Evolutionary conservation across 768 basidiomycete species (phyloP), one percentile per base, ranked within the genome.

Genomic region (Collybia nuda): DNA sequence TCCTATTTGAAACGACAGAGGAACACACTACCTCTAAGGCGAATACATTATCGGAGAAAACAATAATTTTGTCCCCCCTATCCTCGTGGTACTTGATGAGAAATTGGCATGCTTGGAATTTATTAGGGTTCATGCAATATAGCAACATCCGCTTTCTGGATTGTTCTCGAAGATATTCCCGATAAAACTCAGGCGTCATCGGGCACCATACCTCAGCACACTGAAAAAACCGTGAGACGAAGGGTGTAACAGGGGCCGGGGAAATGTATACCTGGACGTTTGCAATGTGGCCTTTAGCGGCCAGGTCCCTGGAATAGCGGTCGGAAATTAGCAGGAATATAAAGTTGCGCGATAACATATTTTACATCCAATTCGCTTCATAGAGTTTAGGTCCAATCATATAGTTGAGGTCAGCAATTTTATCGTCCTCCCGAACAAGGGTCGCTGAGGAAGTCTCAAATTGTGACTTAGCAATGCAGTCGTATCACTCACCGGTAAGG

Each of bases 171-270:
- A 99, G 80, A 65, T 99, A 99, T 70, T 99, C 95, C 56, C 92
- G 85, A 68, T 98, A 99, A 67, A 99, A 99, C 66, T 98, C 95
- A 5, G 97, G 96, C 17, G 97, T 96, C 97, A 99, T 98, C 15
- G 93, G 92, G 65, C 97, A 99, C 97, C 97, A 99, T 6, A 99
- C 97, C 69, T 99, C 97, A 14, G 97, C 97, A 64, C 97, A 99
- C 92, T 98, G 59, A 18, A 52, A 18, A 43, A 45, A 37, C 43
- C 11, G 29, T 32, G 21, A n/a, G 48, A 47, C 38, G 51, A 57
- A 43, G 12, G 50, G 48, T 36, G 51, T 36, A 23, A 51, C 23
- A 40, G 40, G 28, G 44, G 42, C 35, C 39, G 26, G n/a, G n/a
- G 47, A 40, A 42, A 47, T 46, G 32, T 50, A 59, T 66, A 94